Conservation (phyloP, 352 stramenopile genomes). For the Heterotrichella gracilis region DNA sequence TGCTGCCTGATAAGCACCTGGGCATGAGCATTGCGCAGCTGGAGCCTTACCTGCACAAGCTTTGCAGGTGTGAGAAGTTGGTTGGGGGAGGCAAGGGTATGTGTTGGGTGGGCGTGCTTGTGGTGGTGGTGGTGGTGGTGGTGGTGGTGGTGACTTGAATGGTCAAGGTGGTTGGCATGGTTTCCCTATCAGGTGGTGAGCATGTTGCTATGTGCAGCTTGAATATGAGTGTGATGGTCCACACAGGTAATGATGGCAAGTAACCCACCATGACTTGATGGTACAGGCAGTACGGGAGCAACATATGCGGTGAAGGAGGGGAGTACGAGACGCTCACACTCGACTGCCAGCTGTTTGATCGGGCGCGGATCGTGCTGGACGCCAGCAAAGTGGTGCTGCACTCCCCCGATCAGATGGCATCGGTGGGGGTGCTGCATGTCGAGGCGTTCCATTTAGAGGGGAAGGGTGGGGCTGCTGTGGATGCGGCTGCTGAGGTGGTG, state of each 20-base stretch:
- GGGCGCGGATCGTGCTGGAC: constrained; percentile 49
- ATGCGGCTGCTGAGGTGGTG: too few relatives aligned
- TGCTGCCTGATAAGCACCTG: constrained; percentile 32
- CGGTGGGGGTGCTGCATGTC: neutral
- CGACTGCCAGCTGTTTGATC: constrained; percentile 72
- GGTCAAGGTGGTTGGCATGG: too few relatives aligned
- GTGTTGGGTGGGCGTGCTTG: too few relatives aligned
- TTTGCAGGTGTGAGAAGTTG: constrained; percentile 27
- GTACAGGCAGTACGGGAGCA: constrained; percentile 72
- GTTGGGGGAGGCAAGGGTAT: neutral
- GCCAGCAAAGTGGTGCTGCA: constrained; percentile 13
- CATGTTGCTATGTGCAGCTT: too few relatives aligned
- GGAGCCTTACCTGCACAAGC: constrained; percentile 40
- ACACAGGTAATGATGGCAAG: neutral
- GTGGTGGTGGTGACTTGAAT: too few relatives aligned
- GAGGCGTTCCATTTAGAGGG: neutral
- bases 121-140: too few relatives aligned
- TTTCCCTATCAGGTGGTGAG: too few relatives aligned
- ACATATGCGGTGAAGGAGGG: constrained; percentile 86
- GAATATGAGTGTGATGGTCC: neutral
- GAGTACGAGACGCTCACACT: constrained; percentile 96
- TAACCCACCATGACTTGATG: constrained; percentile 15
- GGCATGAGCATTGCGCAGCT: constrained; percentile 42
- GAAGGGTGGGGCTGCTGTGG: too few relatives aligned
- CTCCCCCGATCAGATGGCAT: neutral